Conservation (phyloP, 106 monocot species). For the Gastrodia elata region DNA sequence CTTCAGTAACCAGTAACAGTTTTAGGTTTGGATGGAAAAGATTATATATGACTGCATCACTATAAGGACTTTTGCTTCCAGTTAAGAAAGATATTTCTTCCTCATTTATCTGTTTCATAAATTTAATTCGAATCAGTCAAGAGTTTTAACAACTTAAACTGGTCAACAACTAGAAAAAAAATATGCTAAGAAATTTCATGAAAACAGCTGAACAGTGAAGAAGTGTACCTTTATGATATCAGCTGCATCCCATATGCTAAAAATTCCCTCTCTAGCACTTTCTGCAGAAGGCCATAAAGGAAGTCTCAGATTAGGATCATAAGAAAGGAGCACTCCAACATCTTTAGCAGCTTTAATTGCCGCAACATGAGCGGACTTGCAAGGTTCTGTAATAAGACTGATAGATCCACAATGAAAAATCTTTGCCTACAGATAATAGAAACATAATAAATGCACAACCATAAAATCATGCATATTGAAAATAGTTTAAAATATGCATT, state of each 20-base stretch:
- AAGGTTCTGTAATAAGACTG: slow-evolving; percentile 97
- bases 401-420: slow-evolving; percentile 97
- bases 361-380: slow-evolving; percentile 84
- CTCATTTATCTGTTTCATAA: slow-evolving; percentile 66
- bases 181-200: background rate
- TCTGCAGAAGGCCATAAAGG: slow-evolving; percentile 90
- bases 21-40: slow-evolving; percentile 86
- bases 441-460: background rate
- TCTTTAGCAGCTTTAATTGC: slow-evolving; percentile 84
- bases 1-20: slow-evolving; percentile 87
- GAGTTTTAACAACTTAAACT: background rate
- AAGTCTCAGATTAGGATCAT: slow-evolving; percentile 93
- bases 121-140: slow-evolving; percentile 1
- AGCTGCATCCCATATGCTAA: slow-evolving; percentile 90
- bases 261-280: slow-evolving; percentile 89
- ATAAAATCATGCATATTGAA: background rate
- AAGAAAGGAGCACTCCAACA: slow-evolving; percentile 85
- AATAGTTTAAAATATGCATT: background rate
- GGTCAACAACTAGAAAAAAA: background rate
- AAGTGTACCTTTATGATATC: slow-evolving; percentile 83
- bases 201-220: background rate
- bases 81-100: slow-evolving; percentile 93
- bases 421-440: slow-evolving; percentile 48
- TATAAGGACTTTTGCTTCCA: slow-evolving; percentile 77
- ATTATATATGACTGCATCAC: slow-evolving; percentile 72